Percentiles rank a stretch among this genome's conserved stretches.
Conservation (phyloP, 805 yeast species). For the Kluyveromyces dobzhanskii region DNA sequence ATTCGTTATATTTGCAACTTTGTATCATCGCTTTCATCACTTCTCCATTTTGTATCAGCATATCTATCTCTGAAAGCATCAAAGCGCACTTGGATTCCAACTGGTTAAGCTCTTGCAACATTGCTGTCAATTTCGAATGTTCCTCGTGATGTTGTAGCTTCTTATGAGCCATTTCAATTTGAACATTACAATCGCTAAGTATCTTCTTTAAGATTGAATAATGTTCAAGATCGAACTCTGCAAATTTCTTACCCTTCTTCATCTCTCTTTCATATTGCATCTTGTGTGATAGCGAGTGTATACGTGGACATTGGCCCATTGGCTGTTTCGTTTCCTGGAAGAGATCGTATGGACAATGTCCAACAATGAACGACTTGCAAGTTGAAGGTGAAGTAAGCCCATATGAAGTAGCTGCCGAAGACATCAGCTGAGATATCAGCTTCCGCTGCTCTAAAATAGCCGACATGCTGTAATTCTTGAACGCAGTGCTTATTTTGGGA, state of each 20-base stretch:
- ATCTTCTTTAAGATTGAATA: constrained; percentile 42
- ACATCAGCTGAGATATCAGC: constrained; percentile 70
- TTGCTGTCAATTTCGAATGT: constrained; percentile 44
- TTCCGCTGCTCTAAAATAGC: constrained; percentile 49
- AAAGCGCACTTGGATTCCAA: constrained; percentile 57
- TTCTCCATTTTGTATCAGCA: constrained; percentile 42
- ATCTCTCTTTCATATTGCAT: constrained; percentile 51
- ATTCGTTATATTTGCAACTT: constrained; percentile 37
- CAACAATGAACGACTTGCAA: constrained; percentile 78
- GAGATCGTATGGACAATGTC: constrained; percentile 77
- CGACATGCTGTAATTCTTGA: too few species aligned
- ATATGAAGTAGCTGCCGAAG: not conserved
- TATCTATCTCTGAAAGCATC: constrained; percentile 56
- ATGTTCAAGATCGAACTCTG: constrained; percentile 41
- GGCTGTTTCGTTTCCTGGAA: constrained; percentile 77
- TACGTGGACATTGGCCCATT: constrained; percentile 68
- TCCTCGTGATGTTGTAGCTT: constrained; percentile 67
- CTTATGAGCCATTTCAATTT: constrained; percentile 53
- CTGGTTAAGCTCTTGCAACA: constrained; percentile 49
- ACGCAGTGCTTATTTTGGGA: too few species aligned
- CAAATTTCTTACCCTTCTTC: constrained; percentile 35
- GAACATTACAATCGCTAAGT: constrained; percentile 57
- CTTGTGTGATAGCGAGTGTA: constrained; percentile 68
- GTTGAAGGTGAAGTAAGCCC: constrained; percentile 46
- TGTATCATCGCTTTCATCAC: constrained; percentile 43